Evolutionary conservation across 2,329 filamentous ascomycete species (phyloP), one percentile per base, ranked within the genome.

Genomic region (Alternaria longipes): DNA sequence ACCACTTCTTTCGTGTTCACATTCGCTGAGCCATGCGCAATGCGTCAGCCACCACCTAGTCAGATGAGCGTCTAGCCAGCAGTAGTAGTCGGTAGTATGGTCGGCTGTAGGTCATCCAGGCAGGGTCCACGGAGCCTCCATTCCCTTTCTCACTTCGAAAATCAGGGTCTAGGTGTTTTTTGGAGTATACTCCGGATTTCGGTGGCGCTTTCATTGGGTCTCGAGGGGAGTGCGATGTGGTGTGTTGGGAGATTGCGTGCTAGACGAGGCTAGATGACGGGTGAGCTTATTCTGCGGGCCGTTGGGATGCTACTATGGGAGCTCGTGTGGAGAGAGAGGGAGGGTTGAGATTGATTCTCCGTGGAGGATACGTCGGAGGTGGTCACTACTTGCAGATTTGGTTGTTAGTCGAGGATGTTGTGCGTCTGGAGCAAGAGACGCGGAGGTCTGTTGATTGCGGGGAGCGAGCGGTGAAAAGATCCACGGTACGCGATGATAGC

Each of bases 281-380:
- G 47, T 53, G 60, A 59, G 59, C 58, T 62, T 66, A 62, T 60
- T 55, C 38, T 63, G 52, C 61, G 63, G 64, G 57, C 57, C 64
- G 66, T 59, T 49, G 51, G 34, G 47, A 54, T 38, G 36, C 56
- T 38, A 57, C 47, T 54, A 26, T 51, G 51, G 20, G 59, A 45
- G 47, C 56, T 47, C 46, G 11, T 50, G 32, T 30, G 41, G 26
- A 51, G 42, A 46, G 42, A 46, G 26, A 44, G n/a, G 22, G 38
- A 34, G 50, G 47, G 41, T 42, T 62, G 54, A 59, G 32, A 38
- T 38, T 46, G 38, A 51, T 32, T 54, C 16, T 40, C 24, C 45
- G 46, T 34, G 32, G 47, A 56, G 40, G 38, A 42, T n/a, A 49
- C 44, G 12, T 36, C 20, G 38, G 42, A 47, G 18, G 45, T 50